Evolutionary conservation across 1,284 basidiomycete genomes (phyloP).

Genomic region (Ceraceosorus guamensis): DNA sequence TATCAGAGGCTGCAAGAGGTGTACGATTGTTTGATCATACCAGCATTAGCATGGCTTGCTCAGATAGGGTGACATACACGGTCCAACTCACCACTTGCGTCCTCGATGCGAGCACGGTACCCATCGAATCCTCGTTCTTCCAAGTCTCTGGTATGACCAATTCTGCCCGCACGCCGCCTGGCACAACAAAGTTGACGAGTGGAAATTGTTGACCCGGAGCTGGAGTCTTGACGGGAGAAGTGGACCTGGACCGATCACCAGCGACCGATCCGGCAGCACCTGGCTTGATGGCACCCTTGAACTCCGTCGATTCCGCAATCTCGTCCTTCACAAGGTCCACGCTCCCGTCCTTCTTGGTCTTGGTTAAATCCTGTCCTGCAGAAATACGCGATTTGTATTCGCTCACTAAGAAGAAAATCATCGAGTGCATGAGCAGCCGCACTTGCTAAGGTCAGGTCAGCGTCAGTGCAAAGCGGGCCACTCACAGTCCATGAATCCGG

Average conservation of each 20-base stretch:
- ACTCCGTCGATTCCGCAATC: neutral
- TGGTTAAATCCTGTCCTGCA: neutral
- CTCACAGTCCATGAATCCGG: neutral
- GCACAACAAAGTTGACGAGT: constrained; percentile 36
- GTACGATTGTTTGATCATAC: neutral
- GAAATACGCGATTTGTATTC: neutral
- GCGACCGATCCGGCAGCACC: neutral
- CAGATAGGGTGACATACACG: too few species aligned
- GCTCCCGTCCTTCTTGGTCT: neutral
- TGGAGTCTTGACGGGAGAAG: constrained; percentile 5
- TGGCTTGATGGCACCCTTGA: neutral
- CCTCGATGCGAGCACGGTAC: constrained; percentile 44
- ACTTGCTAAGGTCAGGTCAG: too few species aligned
- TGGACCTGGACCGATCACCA: neutral
- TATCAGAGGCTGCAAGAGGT: constrained; percentile 26
- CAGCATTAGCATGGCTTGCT: neutral
- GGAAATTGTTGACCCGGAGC: constrained; percentile 26
- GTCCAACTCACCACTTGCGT: constrained; percentile 22
- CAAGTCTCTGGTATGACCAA: constrained; percentile 34
- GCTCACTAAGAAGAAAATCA: neutral
- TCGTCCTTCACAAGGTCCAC: neutral
- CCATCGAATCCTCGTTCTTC: constrained; percentile 50
- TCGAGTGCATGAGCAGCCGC: too few species aligned
- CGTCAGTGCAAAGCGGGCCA: too few species aligned
- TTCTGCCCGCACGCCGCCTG: constrained; percentile 24